phyloP scores from a whole-genome alignment of 306 rosid genomes.

The Medicago ruthenica region DNA sequence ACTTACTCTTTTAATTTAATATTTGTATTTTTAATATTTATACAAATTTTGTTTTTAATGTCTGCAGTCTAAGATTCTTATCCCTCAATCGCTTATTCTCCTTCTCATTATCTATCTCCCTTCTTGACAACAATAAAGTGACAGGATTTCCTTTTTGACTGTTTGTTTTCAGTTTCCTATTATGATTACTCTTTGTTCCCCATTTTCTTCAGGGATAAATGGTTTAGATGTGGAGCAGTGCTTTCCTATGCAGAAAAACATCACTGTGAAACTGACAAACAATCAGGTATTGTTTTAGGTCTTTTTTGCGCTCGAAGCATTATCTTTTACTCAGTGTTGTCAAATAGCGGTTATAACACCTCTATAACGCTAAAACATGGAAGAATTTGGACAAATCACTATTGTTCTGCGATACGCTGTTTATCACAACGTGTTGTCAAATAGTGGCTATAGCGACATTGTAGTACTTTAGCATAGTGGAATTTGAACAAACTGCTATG shows the following conservation, averaged over 20 bases:
- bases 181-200: slow-evolving; percentile 38
- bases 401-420: no score
- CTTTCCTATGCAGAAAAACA: slow-evolving; percentile 78
- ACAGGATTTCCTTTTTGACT: neutral
- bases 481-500: neutral
- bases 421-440: neutral
- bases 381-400: neutral
- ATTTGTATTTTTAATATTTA: neutral
- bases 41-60: neutral
- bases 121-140: neutral
- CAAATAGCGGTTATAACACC: neutral
- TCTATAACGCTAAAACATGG: neutral
- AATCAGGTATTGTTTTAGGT: slow-evolving; percentile 69
- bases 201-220: slow-evolving; percentile 56
- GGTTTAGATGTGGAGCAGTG: slow-evolving; percentile 82
- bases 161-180: slow-evolving; percentile 40
- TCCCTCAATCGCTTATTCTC: neutral
- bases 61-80: neutral
- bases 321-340: neutral
- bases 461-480: neutral
- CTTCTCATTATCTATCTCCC: neutral
- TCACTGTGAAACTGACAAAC: slow-evolving; percentile 72
- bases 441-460: neutral
- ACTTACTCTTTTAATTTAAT: neutral
- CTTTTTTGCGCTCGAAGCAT: slow-evolving; percentile 16